Evolutionary conservation across 2,329 filamentous ascomycete genomes (phyloP), one percentile per base, ranked within the genome.

Genomic region (Cladosporium oxysporum): DNA sequence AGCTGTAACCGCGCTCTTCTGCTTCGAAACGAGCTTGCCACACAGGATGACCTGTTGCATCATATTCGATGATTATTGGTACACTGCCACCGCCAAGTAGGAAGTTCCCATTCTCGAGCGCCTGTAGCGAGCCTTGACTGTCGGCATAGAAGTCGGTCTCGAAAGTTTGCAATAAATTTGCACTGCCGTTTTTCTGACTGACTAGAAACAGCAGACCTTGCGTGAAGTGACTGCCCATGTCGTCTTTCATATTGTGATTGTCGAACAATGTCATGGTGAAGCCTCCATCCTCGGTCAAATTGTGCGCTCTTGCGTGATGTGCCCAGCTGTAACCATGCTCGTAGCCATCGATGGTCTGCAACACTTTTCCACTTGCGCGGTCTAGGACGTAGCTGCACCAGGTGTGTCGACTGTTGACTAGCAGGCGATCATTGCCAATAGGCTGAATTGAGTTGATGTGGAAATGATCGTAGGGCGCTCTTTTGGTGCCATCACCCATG

Each of bases 371-470:
- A 21, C 31, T 57, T 18, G 69, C 66, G 23, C 61, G 49, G 49
- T 61, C 44, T n/a, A 73, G 50, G 18, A 70, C 60, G 58, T 72
- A 74, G 47, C 64, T 66, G 8, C 70, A 66, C 70, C 70, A 74
- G n/a, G 55, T 66, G 59, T 73, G 72, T 1, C 72, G 67, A 16
- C 58, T 62, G 62, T 68, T 73, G 52, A 73, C 64, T 12, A 75
- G 63, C 5, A 62, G 33, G 53, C 73, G 73, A 58, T 71, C 66
- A n/a, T 68, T 67, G 3, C 69, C 72, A 26, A 70, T 55, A 3
- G 67, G 65, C 3, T 68, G 55, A 16, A 73, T 68, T 26, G 72
- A 69, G 66, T 74, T 75, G 62, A 72, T 71, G 69, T 75, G 72
- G 67, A 74, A 71, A 55, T 66, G 71, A 50, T 73, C 72, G 64